A percentile compares a stretch with the other conserved stretches of the same genome.
These are phyloP conservation scores for Fimicolochytrium jonesii DNA, from an alignment of 192 early-diverging fungal species.

Conservation along the genomic window DNA sequence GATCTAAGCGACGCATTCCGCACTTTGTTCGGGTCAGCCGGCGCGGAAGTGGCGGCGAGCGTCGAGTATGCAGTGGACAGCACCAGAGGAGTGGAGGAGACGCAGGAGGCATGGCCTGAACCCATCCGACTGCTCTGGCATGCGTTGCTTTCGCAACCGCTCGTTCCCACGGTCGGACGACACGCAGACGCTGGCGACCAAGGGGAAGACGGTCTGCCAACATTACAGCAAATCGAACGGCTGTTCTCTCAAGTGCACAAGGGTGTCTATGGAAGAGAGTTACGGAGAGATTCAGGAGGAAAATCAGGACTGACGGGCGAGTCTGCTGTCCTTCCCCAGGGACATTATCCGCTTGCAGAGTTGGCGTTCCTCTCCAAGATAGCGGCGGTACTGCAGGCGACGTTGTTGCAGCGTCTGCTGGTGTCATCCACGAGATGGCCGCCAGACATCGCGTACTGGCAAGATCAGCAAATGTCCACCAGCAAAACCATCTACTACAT, in stretches of 20 bases:
- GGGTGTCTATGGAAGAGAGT: not conserved
- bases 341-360: constrained; percentile 8
- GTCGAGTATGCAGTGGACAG: not conserved
- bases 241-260: no score
- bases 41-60: not conserved
- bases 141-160: not conserved
- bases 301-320: not conserved
- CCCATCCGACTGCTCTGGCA: constrained; percentile 11
- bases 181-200: not conserved
- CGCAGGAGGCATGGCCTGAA: not conserved
- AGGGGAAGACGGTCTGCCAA: constrained; percentile 17
- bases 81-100: not conserved
- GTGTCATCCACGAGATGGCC: constrained; percentile 12
- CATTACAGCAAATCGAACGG: no score
- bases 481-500: constrained; percentile 18
- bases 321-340: not conserved
- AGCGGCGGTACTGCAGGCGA: constrained; percentile 22
- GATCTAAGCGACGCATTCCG: not conserved
- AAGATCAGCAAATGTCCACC: constrained; percentile 12
- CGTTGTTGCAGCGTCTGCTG: constrained; percentile 21
- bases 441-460: constrained; percentile 22
- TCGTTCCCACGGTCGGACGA: not conserved
- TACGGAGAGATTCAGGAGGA: not conserved
- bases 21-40: not conserved
- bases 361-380: constrained; percentile 19